Evolutionary conservation across 164 flowering plant species (phyloP).

Genomic region (Stephania yunnanensis): DNA sequence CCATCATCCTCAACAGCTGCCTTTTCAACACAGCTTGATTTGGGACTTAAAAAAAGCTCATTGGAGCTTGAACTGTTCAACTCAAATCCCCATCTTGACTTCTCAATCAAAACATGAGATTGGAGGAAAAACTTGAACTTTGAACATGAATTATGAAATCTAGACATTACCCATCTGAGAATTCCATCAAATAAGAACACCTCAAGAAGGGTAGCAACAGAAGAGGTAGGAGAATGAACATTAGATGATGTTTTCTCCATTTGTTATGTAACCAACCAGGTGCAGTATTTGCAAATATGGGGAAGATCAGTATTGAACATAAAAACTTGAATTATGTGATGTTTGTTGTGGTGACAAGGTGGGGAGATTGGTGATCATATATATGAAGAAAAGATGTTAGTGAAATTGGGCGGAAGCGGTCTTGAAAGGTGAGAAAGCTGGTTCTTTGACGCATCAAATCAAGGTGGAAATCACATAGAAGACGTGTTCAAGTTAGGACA

Average conservation of each 20-base stretch:
- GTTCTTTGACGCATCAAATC: background rate
- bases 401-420: background rate
- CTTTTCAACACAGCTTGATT: background rate
- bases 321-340: background rate
- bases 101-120: conserved; percentile 4
- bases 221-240: background rate
- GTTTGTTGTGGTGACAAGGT: background rate
- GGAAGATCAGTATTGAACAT: background rate
- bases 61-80: background rate
- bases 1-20: conserved; percentile 10
- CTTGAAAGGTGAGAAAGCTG: background rate
- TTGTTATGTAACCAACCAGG: background rate
- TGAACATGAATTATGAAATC: conserved; percentile 7
- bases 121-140: conserved; percentile 3
- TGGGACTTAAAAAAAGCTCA: no score
- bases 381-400: background rate
- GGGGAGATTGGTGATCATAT: background rate
- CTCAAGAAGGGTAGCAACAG: background rate
- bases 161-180: background rate
- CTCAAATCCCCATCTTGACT: conserved; percentile 4
- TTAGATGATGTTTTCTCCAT: conserved; percentile 14
- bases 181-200: conserved; percentile 5
- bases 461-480: background rate
- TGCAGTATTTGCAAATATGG: background rate
- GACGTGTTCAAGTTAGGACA: background rate